Conservation (phyloP, 306 rosid genomes). For the Casuarina cunninghamiana region DNA sequence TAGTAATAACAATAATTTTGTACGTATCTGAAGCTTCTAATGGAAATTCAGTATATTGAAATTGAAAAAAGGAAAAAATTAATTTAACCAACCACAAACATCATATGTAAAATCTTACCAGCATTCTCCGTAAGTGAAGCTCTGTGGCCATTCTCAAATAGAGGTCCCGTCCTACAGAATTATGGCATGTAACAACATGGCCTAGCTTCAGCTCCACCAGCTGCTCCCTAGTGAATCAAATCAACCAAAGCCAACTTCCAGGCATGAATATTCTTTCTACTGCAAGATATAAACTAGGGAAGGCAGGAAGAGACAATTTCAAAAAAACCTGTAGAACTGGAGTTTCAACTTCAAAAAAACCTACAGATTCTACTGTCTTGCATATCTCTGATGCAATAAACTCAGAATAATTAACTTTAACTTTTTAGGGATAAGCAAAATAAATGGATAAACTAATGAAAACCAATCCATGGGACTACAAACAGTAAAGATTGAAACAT, state of each 20-base stretch:
- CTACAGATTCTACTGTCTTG: conserved; percentile 81
- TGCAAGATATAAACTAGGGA: neutral
- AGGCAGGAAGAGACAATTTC: conserved; percentile 2
- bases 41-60: neutral
- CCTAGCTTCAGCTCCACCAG: conserved; percentile 99
- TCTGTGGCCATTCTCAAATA: conserved; percentile 97
- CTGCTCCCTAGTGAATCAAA: conserved; percentile 79
- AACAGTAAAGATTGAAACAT: neutral
- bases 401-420: too few species aligned
- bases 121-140: conserved; percentile 95
- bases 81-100: neutral
- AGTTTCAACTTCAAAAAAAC: conserved; percentile 91
- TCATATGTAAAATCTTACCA: conserved; percentile 58
- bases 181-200: conserved; percentile 94
- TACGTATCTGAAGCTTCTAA: too few species aligned
- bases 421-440: too few species aligned
- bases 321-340: conserved; percentile 92
- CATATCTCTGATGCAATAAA: conserved; percentile 88
- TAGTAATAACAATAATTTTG: too few species aligned
- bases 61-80: neutral
- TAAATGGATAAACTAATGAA: too few species aligned
- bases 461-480: conserved; percentile 8
- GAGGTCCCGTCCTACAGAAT: conserved; percentile 89
- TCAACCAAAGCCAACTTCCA: conserved; percentile 35
- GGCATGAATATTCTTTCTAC: conserved; percentile 18